A percentile compares a stretch with the other conserved stretches of the same genome.
phyloP scores from a whole-genome alignment of 2,329 filamentous ascomycete genomes.

The Penicillium sp. region DNA sequence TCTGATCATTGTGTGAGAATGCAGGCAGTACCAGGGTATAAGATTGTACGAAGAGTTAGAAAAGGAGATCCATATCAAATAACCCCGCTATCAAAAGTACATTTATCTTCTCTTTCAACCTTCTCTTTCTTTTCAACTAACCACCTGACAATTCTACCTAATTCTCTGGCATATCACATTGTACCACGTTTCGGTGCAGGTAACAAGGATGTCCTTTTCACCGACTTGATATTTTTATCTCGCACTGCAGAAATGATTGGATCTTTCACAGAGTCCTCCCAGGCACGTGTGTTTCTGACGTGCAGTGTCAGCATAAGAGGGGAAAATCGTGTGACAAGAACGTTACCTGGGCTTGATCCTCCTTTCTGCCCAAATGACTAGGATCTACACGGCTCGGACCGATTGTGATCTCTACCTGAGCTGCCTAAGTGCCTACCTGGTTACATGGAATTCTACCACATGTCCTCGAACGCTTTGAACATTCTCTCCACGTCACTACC shows the following conservation, averaged over 20 bases:
- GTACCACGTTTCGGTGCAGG: constrained; percentile 28
- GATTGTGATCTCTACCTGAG: constrained; percentile 7
- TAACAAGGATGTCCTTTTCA: constrained; percentile 17
- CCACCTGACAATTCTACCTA: background rate
- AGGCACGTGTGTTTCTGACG: constrained; percentile 11
- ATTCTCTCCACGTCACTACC: constrained; percentile 33
- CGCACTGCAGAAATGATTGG: constrained; percentile 4
- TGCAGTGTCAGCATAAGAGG: constrained; percentile 1
- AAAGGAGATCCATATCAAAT: background rate
- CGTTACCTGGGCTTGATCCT: constrained; percentile 6
- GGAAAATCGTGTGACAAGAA: constrained; percentile 15
- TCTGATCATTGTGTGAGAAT: constrained; percentile 6
- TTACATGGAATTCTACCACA: background rate
- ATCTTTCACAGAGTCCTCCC: background rate
- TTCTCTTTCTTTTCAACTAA: background rate
- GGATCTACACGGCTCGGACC: constrained; percentile 28
- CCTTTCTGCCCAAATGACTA: constrained; percentile 32
- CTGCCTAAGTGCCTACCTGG: background rate
- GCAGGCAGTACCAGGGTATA: constrained; percentile 5
- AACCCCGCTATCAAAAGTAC: constrained; percentile 1
- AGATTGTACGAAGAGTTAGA: background rate
- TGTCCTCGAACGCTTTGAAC: constrained; percentile 13
- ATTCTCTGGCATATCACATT: constrained; percentile 19
- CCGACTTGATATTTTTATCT: background rate
- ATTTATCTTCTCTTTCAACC: background rate